phyloP scores from a whole-genome alignment of 306 rosid species.

The Corylus heterophylla region DNA sequence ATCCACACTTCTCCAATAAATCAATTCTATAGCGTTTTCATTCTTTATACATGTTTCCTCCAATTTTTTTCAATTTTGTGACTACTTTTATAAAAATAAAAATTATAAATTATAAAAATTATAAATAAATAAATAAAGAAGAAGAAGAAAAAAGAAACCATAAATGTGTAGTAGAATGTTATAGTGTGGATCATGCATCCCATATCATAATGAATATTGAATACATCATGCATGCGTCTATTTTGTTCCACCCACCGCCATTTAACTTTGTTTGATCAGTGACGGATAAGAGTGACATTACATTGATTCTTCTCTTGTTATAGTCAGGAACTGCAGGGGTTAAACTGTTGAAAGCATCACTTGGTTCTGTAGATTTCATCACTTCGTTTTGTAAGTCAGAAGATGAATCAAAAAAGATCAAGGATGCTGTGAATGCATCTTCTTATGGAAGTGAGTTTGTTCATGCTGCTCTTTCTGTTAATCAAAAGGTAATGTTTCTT shows the following conservation, averaged over 20 bases:
- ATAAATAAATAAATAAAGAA: no score
- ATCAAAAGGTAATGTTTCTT: slow-evolving; percentile 61
- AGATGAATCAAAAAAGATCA: slow-evolving; percentile 66
- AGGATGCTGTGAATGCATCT: slow-evolving; percentile 83
- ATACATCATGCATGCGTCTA: not conserved
- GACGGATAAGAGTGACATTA: slow-evolving; percentile 29
- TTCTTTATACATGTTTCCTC: not conserved
- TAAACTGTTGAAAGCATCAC: slow-evolving; percentile 71
- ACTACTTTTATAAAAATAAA: not conserved
- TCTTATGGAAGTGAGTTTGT: slow-evolving; percentile 89
- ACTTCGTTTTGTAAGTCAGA: slow-evolving; percentile 77
- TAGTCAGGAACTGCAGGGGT: slow-evolving; percentile 64
- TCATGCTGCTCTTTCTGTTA: slow-evolving; percentile 86
- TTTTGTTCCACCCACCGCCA: slow-evolving; percentile 12
- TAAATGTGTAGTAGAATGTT: not conserved
- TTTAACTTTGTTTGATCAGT: slow-evolving; percentile 16
- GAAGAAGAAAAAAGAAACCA: not conserved
- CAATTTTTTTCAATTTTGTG: not conserved
- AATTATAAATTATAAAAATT: no score
- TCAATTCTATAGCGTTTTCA: not conserved
- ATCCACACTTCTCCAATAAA: not conserved
- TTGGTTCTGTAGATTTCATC: slow-evolving; percentile 95
- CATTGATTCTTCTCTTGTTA: slow-evolving; percentile 44
- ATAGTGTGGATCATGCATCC: not conserved
- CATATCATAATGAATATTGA: not conserved